These are phyloP conservation scores for Chlamydomonas sphaeroides DNA, from an alignment of 139 green algal species.

Conservation along the genomic window DNA sequence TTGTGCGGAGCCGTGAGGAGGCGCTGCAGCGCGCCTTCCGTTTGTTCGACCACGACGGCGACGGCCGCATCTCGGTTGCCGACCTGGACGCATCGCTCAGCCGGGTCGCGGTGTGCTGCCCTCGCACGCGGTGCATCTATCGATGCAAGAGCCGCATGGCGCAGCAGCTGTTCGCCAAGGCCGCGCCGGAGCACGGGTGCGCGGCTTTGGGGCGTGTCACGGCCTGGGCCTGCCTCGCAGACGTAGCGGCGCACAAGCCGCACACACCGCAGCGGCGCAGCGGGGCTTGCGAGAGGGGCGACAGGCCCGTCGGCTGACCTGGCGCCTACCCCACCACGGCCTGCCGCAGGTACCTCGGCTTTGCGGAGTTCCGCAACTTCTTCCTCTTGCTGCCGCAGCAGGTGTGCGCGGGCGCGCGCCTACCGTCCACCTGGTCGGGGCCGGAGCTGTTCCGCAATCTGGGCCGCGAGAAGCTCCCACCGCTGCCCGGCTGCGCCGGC, in stretches of 20 bases:
- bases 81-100: slow-evolving; percentile 63
- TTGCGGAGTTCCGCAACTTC: slow-evolving; percentile 69
- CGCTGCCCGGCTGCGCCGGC: too few species aligned
- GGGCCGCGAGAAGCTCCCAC: too few species aligned
- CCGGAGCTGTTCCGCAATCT: too few species aligned
- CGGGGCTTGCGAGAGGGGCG: too few species aligned
- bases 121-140: slow-evolving; percentile 56
- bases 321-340: too few species aligned
- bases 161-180: slow-evolving; percentile 35
- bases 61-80: slow-evolving; percentile 61
- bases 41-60: slow-evolving; percentile 65
- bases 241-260: too few species aligned
- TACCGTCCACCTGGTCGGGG: too few species aligned
- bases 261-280: too few species aligned
- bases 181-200: slow-evolving; percentile 15
- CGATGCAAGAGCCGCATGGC: slow-evolving; percentile 11
- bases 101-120: slow-evolving; percentile 63
- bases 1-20: slow-evolving; percentile 60
- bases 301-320: too few species aligned
- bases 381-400: slow-evolving; percentile 75
- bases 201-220: too few species aligned
- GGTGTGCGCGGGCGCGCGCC: too few species aligned
- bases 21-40: slow-evolving; percentile 61
- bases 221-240: too few species aligned
- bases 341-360: slow-evolving; percentile 53